These are phyloP conservation scores for Colletotrichum plurivorum DNA, from an alignment of 2,329 filamentous ascomycete species.

Conservation along the genomic window DNA sequence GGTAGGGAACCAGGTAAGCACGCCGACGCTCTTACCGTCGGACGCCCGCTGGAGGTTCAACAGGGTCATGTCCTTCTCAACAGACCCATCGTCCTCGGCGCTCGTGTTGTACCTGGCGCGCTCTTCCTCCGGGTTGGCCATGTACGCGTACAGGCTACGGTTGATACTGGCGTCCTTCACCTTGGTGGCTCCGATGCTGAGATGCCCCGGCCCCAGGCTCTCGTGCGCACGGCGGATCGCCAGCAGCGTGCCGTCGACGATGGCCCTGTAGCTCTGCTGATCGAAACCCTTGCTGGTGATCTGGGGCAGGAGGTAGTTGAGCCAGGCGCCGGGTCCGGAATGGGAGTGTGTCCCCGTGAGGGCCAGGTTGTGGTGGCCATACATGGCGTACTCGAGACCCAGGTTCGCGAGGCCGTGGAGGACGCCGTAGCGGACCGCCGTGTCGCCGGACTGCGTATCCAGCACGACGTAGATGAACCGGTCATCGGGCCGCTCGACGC, in stretches of 20 bases:
- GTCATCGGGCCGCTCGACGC: slow-evolving; percentile 73
- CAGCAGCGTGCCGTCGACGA: slow-evolving; percentile 85
- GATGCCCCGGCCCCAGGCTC: slow-evolving; percentile 65
- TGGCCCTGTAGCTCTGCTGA: slow-evolving; percentile 86
- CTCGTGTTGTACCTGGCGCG: slow-evolving; percentile 73
- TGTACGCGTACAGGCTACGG: slow-evolving; percentile 88
- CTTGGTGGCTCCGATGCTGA: slow-evolving; percentile 74
- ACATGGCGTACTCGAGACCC: slow-evolving; percentile 80
- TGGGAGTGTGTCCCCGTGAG: slow-evolving; percentile 93
- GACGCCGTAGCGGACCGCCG: slow-evolving; percentile 87
- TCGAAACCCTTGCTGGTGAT: slow-evolving; percentile 90
- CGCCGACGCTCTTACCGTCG: slow-evolving; percentile 81
- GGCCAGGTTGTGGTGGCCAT: slow-evolving; percentile 85
- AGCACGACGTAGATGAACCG: slow-evolving; percentile 89
- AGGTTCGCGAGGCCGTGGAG: slow-evolving; percentile 77
- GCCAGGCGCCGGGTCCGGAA: slow-evolving; percentile 89
- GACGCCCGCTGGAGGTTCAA: slow-evolving; percentile 80
- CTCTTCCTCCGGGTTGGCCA: slow-evolving; percentile 86
- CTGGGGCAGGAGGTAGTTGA: slow-evolving; percentile 92
- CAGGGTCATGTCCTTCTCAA: slow-evolving; percentile 75
- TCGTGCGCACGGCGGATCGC: slow-evolving; percentile 87
- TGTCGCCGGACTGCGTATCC: slow-evolving; percentile 90
- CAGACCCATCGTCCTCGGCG: slow-evolving; percentile 55
- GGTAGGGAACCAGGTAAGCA: slow-evolving; percentile 91
- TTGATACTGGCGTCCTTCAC: slow-evolving; percentile 88